Conservation (phyloP, 2,329 filamentous ascomycete genomes). For the Metarhizium sp. region DNA sequence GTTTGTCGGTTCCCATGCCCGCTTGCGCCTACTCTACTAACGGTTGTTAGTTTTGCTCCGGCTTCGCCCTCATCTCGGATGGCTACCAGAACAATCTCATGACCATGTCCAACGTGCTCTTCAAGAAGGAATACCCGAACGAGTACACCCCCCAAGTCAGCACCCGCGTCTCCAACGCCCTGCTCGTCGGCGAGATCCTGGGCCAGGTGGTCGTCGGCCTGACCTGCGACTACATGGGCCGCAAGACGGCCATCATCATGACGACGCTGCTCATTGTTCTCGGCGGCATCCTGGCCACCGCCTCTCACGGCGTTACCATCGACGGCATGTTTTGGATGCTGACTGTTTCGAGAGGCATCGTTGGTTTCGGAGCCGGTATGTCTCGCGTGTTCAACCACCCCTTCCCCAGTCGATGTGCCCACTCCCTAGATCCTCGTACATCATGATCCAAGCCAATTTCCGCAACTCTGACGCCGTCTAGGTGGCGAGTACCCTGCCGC, state of each 20-base stretch:
- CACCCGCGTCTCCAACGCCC: slow-evolving; percentile 30
- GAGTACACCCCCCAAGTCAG: slow-evolving; percentile 27
- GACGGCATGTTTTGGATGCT: slow-evolving; percentile 44
- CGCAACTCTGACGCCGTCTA: background rate
- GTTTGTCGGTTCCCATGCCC: too few relatives aligned
- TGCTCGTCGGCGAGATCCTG: slow-evolving; percentile 32
- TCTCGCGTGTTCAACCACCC: background rate
- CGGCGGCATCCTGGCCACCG: slow-evolving; percentile 35
- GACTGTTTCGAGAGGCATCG: slow-evolving; percentile 37
- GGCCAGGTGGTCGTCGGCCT: slow-evolving; percentile 30
- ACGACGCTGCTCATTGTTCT: slow-evolving; percentile 38
- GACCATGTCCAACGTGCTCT: slow-evolving; percentile 23
- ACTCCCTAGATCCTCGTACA: too few relatives aligned
- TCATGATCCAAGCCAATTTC: too few relatives aligned
- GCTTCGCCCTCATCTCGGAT: slow-evolving; percentile 25
- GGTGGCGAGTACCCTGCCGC: slow-evolving; percentile 37
- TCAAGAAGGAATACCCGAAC: slow-evolving; percentile 22
- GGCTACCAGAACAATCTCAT: slow-evolving; percentile 29
- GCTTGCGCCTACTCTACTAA: background rate
- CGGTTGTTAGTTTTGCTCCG: slow-evolving; percentile 15
- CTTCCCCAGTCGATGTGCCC: background rate
- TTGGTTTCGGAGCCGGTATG: slow-evolving; percentile 33
- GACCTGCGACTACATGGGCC: slow-evolving; percentile 38
- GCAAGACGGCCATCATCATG: slow-evolving; percentile 35
- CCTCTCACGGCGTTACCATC: slow-evolving; percentile 33